These are phyloP conservation scores for Tetrastigma voinierianum DNA, from an alignment of 164 flowering plant species.

Conservation along the genomic window DNA sequence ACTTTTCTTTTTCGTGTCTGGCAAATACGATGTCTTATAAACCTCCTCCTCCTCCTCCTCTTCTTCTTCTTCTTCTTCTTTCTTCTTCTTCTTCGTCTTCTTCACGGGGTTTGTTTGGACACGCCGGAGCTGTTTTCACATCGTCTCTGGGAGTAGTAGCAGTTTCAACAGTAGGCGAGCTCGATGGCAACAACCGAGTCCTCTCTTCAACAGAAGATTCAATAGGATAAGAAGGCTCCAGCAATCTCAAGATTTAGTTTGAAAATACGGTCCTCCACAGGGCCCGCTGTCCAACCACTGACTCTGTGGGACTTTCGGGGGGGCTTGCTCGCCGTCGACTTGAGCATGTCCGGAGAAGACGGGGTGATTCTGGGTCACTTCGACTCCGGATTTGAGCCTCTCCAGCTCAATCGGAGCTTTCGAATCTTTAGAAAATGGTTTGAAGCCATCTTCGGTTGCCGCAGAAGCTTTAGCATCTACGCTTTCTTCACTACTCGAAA, in stretches of 20 bases:
- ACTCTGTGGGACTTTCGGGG: background rate
- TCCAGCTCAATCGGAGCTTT: slow-evolving; percentile 1
- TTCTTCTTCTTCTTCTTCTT: slow-evolving; percentile 4
- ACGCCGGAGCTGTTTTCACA: slow-evolving; percentile 11
- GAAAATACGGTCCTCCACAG: background rate
- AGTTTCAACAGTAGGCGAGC: background rate
- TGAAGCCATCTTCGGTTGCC: background rate
- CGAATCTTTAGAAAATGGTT: background rate
- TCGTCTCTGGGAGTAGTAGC: background rate
- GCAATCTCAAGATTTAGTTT: background rate
- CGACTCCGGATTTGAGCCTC: background rate
- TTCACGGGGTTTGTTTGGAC: slow-evolving; percentile 24
- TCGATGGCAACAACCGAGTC: background rate
- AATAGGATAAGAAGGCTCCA: background rate
- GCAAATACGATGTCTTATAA: slow-evolving; percentile 16
- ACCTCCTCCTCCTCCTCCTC: slow-evolving; percentile 13
- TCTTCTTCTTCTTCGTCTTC: slow-evolving; percentile 7
- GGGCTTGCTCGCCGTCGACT: background rate
- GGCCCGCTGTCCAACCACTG: background rate
- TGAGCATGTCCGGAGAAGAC: background rate
- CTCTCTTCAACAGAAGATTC: background rate
- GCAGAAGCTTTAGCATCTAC: background rate
- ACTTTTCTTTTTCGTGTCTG: slow-evolving; percentile 6
- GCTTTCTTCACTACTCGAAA: background rate
- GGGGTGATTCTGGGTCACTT: background rate